Evolutionary conservation across 768 basidiomycete species (phyloP).

Genomic region (Mycena filopes): DNA sequence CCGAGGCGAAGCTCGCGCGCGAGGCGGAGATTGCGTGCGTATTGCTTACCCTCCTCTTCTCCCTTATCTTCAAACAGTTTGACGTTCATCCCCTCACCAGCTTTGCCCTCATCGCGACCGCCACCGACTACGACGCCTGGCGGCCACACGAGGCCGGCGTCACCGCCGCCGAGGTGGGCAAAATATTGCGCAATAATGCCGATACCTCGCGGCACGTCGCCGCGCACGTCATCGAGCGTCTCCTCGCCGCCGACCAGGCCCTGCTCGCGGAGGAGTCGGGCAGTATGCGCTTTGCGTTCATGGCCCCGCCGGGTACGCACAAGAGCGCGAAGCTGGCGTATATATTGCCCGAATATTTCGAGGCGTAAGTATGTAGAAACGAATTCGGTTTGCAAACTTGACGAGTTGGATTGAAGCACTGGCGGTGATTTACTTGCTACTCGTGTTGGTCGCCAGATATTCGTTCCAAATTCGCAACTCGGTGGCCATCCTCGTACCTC

Average conservation of each 20-base stretch:
- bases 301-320: constrained; percentile 69
- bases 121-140: constrained; percentile 98
- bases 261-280: constrained; percentile 78
- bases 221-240: constrained; percentile 73
- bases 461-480: too few species aligned
- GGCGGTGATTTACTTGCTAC: too few species aligned
- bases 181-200: constrained; percentile 88
- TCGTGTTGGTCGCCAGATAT: too few species aligned
- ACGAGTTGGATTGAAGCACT: too few species aligned
- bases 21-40: constrained; percentile 93
- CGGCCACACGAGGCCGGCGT: constrained; percentile 82
- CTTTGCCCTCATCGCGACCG: constrained; percentile 90
- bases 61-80: neutral
- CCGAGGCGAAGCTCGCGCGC: constrained; percentile 96
- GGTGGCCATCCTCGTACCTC: too few species aligned
- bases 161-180: constrained; percentile 91
- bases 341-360: constrained; percentile 84
- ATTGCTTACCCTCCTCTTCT: neutral
- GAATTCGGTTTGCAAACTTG: too few species aligned
- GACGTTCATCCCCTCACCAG: constrained; percentile 51
- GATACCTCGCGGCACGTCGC: constrained; percentile 85
- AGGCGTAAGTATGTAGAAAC: too few species aligned
- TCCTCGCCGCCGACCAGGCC: constrained; percentile 61
- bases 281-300: constrained; percentile 87
- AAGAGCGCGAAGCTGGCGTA: constrained; percentile 71